Evolutionary conservation across 768 basidiomycete genomes (phyloP), one percentile per base, ranked within the genome.

Genomic region (Hericium erinaceus): DNA sequence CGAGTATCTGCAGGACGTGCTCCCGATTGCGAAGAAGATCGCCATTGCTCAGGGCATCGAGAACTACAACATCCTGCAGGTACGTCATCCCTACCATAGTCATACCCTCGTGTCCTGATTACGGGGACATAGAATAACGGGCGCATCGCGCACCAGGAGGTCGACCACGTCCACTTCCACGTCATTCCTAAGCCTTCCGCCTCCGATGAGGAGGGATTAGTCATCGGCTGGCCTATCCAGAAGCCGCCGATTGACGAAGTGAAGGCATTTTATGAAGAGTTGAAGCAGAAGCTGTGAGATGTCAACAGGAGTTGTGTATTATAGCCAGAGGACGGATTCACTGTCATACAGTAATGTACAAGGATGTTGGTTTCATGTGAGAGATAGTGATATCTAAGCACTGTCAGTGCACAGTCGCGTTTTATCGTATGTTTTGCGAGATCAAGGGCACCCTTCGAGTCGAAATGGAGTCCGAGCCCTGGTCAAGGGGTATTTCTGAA

Each of bases 131-230:
- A 85, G 84, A 89, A 88, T 73, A 89, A 89, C 64, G 86, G 87
- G 3, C 68, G 74, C 41, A 71, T 79, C 61, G 81, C 81, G 6
- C 82, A 83, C 61, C 72, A 73, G 60, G 75, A 80, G 54, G 92
- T 95, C 26, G 80, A 84, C 56, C 93, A 95, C 64, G 92, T 93
- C 13, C 92, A 95, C 69, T 93, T 93, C 73, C 93, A 98, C 65
- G 78, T 98, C 64, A 95, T 98, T 60, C 94, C 95, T 3, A 98
- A 97, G 69, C 92, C 89, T 0, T 67, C 71, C n/a, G 77, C 67
- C 2, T 72, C 73, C 5, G 80, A 84, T 48, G 67, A 79, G 4
- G 83, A 88, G 63, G 95, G 95, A 4, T 77, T 99, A 26, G 82
- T 82, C 12, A 73, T 98, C 56, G 82, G 80, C 16, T 98, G 95